Conservation (phyloP, 768 basidiomycete genomes). For the Sarcodon sp. region DNA sequence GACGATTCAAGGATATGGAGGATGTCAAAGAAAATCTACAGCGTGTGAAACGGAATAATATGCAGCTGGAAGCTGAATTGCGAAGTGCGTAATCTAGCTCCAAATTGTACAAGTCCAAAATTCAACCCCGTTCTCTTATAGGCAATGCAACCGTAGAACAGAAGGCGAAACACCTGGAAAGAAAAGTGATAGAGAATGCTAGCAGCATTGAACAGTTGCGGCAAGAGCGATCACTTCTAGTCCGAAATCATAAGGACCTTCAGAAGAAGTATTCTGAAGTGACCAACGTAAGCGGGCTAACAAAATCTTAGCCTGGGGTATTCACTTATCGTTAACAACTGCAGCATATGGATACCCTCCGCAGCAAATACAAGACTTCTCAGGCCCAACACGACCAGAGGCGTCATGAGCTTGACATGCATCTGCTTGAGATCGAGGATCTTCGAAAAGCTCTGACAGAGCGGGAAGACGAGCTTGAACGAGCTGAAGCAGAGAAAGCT, state of each 20-base stretch:
- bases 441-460: conserved; percentile 54
- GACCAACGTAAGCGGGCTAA: conserved; percentile 39
- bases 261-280: conserved; percentile 55
- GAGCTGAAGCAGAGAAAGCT: conserved; percentile 49
- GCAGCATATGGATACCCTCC: conserved; percentile 51
- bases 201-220: conserved; percentile 65
- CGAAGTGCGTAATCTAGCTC: conserved; percentile 33
- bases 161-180: conserved; percentile 56
- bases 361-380: conserved; percentile 44
- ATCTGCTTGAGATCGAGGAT: conserved; percentile 62
- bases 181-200: conserved; percentile 53
- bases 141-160: conserved; percentile 61
- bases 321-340: not conserved
- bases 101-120: not conserved
- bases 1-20: conserved; percentile 53
- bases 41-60: conserved; percentile 59
- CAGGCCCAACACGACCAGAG: conserved; percentile 60
- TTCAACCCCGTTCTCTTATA: conserved; percentile 11
- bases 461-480: conserved; percentile 49
- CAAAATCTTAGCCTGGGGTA: not conserved
- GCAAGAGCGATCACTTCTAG: conserved; percentile 61
- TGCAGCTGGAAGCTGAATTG: conserved; percentile 60
- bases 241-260: conserved; percentile 57
- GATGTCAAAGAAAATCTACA: conserved; percentile 60
- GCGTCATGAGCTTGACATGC: conserved; percentile 62